These are phyloP conservation scores for Arctium lappa DNA, from an alignment of 129 eudicot species.

Conservation along the genomic window DNA sequence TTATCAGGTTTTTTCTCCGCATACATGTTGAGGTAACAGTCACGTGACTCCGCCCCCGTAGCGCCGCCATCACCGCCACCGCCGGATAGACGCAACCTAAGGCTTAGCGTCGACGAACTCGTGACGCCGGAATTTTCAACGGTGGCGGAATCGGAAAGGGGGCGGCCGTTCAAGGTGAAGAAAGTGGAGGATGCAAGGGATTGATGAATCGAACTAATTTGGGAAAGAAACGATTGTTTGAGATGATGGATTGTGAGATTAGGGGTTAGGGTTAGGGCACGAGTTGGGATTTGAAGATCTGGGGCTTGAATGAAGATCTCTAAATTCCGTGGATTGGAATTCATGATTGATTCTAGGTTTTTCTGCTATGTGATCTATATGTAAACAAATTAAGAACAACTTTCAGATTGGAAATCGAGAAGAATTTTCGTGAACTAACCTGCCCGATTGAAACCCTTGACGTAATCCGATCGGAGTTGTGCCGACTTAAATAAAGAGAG, in stretches of 20 bases:
- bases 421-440: neutral
- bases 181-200: constrained; percentile 30
- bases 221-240: constrained; percentile 38
- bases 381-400: neutral
- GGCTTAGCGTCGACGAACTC: constrained; percentile 45
- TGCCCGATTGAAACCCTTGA: neutral
- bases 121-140: constrained; percentile 23
- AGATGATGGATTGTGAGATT: constrained; percentile 47
- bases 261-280: constrained; percentile 51
- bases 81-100: constrained; percentile 46
- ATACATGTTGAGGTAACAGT: constrained; percentile 90
- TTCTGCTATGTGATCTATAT: neutral
- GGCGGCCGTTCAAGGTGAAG: constrained; percentile 61
- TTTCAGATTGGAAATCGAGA: neutral
- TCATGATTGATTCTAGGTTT: constrained; percentile 27
- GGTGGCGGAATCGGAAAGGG: constrained; percentile 41
- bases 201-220: constrained; percentile 1
- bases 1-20: constrained; percentile 86
- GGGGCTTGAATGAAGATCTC: constrained; percentile 53
- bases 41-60: constrained; percentile 94
- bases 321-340: constrained; percentile 21
- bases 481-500: neutral
- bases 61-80: constrained; percentile 98
- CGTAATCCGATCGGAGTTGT: constrained; percentile 1
- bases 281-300: constrained; percentile 42